These are phyloP conservation scores for Nemania diffusa DNA, from an alignment of 2,329 filamentous ascomycete genomes.

Conservation along the genomic window DNA sequence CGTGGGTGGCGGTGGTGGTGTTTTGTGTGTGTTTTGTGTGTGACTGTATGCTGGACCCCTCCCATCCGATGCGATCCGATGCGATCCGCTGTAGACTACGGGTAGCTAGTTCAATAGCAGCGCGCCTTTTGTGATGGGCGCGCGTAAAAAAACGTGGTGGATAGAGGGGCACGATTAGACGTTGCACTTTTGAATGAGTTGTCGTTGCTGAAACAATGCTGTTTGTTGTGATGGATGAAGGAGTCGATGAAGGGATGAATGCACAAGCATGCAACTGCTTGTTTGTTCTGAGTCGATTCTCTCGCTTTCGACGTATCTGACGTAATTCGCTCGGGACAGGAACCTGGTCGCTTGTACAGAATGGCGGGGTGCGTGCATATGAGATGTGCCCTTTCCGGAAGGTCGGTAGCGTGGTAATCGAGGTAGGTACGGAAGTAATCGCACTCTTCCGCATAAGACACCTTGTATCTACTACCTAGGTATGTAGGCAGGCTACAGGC, in stretches of 20 bases:
- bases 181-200: neutral
- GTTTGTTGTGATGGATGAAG: neutral
- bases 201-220: neutral
- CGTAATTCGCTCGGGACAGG: neutral
- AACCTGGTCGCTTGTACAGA: neutral
- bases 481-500: neutral
- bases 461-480: neutral
- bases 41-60: neutral
- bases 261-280: neutral
- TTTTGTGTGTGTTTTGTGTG: neutral
- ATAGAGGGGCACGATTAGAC: neutral
- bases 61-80: constrained; percentile 2
- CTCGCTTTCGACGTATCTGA: constrained; percentile 17
- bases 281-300: neutral
- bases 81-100: neutral
- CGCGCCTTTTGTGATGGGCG: neutral
- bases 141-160: neutral
- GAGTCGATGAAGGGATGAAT: neutral
- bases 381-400: neutral
- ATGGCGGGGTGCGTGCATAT: constrained; percentile 5
- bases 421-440: neutral
- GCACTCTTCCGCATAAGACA: too few relatives aligned
- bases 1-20: neutral
- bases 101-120: neutral
- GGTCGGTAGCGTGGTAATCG: neutral